A percentile compares a stretch with the other conserved stretches of the same genome.
Evolutionary conservation across 495 filamentous ascomycete genomes (phyloP).

Genomic region (Neurospora sp.): DNA sequence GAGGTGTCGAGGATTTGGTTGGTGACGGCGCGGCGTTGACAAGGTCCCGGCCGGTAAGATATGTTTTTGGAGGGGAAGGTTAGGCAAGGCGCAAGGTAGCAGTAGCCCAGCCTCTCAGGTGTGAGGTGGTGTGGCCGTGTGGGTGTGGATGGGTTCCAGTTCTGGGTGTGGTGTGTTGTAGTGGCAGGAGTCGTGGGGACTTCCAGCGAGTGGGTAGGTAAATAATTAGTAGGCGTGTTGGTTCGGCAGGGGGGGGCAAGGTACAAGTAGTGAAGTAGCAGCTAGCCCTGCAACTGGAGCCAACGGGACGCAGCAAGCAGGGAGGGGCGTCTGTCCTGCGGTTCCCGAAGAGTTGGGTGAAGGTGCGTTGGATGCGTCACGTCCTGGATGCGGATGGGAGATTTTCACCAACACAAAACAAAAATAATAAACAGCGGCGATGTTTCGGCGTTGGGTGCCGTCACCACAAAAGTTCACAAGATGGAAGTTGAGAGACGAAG

Average conservation of each 20-base stretch:
- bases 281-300: neutral
- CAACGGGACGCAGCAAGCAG: neutral
- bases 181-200: neutral
- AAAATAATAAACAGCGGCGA: neutral
- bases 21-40: neutral
- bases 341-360: neutral
- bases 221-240: neutral
- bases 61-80: neutral
- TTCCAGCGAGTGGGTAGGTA: neutral
- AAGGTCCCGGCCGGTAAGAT: neutral
- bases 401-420: neutral
- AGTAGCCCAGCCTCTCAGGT: neutral
- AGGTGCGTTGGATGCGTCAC: neutral
- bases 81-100: neutral
- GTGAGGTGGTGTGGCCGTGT: neutral
- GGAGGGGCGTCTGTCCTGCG: neutral
- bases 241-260: neutral
- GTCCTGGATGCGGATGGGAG: neutral
- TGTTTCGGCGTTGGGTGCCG: neutral
- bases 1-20: neutral
- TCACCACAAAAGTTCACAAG: neutral
- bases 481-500: neutral
- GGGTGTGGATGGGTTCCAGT: neutral
- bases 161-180: neutral
- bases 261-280: neutral